Percentiles rank a stretch among this genome's conserved stretches.
Conservation (phyloP, 73 alveolate genomes). For the Stentor coeruleus region DNA sequence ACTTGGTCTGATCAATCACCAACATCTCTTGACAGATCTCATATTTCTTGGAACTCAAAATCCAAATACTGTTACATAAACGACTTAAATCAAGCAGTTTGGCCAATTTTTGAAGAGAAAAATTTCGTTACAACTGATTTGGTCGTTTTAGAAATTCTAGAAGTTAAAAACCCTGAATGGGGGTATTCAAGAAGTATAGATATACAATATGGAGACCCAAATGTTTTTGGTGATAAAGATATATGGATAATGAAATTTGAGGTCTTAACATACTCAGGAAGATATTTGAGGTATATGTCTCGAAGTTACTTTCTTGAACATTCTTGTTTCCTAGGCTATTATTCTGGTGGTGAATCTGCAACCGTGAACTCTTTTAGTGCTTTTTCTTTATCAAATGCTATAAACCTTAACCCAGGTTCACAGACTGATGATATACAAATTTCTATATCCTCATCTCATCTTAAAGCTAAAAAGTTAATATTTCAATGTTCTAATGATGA, state of each 20-base stretch:
- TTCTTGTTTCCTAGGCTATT: background rate
- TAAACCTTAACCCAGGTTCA: background rate
- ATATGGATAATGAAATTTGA: background rate
- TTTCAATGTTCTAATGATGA: background rate
- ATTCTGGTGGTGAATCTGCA: constrained; percentile 1
- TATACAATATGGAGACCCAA: background rate
- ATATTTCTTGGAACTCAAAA: background rate
- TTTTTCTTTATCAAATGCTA: background rate
- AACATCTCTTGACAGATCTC: background rate
- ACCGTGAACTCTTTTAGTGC: background rate
- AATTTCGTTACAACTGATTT: background rate
- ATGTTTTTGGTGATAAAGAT: background rate
- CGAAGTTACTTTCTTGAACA: background rate
- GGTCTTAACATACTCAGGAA: background rate
- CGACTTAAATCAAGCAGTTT: background rate
- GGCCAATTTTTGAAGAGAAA: background rate
- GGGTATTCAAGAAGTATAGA: background rate
- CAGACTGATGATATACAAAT: background rate
- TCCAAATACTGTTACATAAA: background rate
- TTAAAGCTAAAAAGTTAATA: background rate
- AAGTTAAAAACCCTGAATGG: background rate
- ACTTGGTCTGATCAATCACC: background rate
- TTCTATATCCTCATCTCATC: background rate
- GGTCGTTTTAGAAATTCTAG: background rate
- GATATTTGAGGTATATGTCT: background rate